Conservation (phyloP, 305 asterid genomes). For the Fraxinus sp. region DNA sequence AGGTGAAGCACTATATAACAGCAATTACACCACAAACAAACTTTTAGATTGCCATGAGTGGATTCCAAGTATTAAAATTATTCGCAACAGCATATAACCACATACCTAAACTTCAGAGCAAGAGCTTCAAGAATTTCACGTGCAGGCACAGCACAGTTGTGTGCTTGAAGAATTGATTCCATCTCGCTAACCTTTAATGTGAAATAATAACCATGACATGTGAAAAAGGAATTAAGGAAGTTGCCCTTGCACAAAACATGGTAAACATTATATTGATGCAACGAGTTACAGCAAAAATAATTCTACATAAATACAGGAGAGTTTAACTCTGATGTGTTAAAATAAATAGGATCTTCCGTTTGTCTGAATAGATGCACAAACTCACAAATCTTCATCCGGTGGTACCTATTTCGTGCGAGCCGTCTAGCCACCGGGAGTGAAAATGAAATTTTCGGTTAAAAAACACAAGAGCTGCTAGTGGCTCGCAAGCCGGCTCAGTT, state of each 20-base stretch:
- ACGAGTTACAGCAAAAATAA: neutral
- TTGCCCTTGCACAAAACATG: neutral
- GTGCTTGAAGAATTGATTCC: slow-evolving; percentile 80
- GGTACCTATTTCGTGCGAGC: neutral
- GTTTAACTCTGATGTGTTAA: neutral
- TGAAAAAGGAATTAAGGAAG: neutral
- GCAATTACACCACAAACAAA: slow-evolving; percentile 23
- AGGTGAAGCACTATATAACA: slow-evolving; percentile 56
- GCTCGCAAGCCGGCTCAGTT: neutral
- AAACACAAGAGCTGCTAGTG: neutral
- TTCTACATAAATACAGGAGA: neutral
- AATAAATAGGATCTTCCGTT: neutral
- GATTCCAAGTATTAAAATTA: slow-evolving; percentile 11
- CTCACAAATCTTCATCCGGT: neutral
- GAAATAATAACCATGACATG: neutral
- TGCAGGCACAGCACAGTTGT: slow-evolving; percentile 59
- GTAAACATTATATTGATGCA: neutral
- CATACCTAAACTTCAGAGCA: slow-evolving; percentile 81
- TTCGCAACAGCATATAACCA: slow-evolving; percentile 8
- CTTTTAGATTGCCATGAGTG: slow-evolving; percentile 9
- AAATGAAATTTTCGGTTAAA: too few relatives aligned
- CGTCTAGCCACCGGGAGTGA: neutral
- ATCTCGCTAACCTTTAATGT: slow-evolving; percentile 71
- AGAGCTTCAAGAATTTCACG: slow-evolving; percentile 75
- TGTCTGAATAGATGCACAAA: neutral